Evolutionary conservation across 331 rosid genomes (phyloP), one percentile per base, ranked within the genome.

Genomic region (Pyrus hybrid): DNA sequence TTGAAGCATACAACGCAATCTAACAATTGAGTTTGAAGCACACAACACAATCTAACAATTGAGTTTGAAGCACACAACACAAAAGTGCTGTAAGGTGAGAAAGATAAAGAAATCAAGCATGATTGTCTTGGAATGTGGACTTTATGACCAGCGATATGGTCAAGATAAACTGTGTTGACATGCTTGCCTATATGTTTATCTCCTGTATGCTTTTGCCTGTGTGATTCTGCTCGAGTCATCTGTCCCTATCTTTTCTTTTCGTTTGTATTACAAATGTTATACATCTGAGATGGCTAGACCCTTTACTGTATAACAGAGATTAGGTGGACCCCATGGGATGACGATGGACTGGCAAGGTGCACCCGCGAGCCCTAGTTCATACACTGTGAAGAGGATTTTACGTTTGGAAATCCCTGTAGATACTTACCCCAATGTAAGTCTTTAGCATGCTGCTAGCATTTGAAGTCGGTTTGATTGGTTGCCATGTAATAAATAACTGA

Each of bases 311-410:
- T 84, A 41, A 58, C 89, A 93, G 96, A 88, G 98, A 85, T 76
- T 91, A 84, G 79, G 90, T 79, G 91, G 96, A 77, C 88, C 92
- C 2, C 86, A 90, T 49, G 97, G 97, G 66, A 89, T 88, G 98
- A 88, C 97, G 58, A 93, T 93, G 98, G 98, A 93, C 83, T 93
- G 98, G 98, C 98, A 93, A 89, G 85, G 98, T 51, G 97, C 96
- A 30, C 96, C 98, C 2, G 98, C 98, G 6, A 93, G 98, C 80
- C 98, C 98, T 78, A 93, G 97, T 79, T 89, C 96, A 0, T 88
- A 67, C 83, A 91, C 97, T 18, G 96, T 93, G 33, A 93, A 93
- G 85, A 89, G 96, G 84, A 93, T 93, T 85, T 76, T 93, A 74
- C 98, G 97, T 56, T 80, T 93, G 90, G 98, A 93, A 77, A 93